These are phyloP conservation scores for Geotrichum phurueaensis DNA, from an alignment of 1,139 yeast genomes.

Conservation along the genomic window DNA sequence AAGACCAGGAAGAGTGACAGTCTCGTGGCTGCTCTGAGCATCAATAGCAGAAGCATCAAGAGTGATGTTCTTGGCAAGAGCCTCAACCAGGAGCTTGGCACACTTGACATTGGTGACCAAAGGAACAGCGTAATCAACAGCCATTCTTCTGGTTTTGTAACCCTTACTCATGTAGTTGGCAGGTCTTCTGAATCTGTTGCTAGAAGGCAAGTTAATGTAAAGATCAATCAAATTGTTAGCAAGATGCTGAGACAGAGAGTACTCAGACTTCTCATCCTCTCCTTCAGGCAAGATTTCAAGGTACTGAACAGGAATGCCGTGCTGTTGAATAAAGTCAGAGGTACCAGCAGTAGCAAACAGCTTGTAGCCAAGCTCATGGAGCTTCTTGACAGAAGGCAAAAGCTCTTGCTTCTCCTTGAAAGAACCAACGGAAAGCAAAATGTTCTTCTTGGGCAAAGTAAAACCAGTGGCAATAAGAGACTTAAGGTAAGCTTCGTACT, in stretches of 20 bases:
- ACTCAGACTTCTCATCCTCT: conserved; percentile 72
- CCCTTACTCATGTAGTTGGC: conserved; percentile 97
- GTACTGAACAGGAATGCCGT: conserved; percentile 88
- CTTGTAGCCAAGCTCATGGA: conserved; percentile 79
- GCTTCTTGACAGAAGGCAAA: conserved; percentile 76
- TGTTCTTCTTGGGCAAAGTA: conserved; percentile 90
- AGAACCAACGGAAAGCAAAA: conserved; percentile 92
- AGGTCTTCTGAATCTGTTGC: conserved; percentile 97
- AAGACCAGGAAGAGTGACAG: conserved; percentile 79
- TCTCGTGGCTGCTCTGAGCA: conserved; percentile 85
- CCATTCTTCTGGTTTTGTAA: conserved; percentile 98
- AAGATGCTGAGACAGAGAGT: conserved; percentile 91
- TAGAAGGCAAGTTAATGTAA: conserved; percentile 92
- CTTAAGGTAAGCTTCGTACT: conserved; percentile 94
- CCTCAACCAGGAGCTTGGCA: conserved; percentile 93
- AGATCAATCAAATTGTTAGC: conserved; percentile 94
- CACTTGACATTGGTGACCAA: conserved; percentile 95
- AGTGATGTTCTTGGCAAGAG: conserved; percentile 63
- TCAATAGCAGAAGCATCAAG: conserved; percentile 73
- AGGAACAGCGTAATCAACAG: conserved; percentile 97
- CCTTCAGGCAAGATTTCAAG: conserved; percentile 69
- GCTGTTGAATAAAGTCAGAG: conserved; percentile 95
- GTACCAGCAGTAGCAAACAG: conserved; percentile 98
- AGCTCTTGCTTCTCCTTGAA: conserved; percentile 93
- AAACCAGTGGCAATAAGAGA: conserved; percentile 93